Evolutionary conservation across 805 yeast species (phyloP).

Genomic region (Saccharomycopsis vini): DNA sequence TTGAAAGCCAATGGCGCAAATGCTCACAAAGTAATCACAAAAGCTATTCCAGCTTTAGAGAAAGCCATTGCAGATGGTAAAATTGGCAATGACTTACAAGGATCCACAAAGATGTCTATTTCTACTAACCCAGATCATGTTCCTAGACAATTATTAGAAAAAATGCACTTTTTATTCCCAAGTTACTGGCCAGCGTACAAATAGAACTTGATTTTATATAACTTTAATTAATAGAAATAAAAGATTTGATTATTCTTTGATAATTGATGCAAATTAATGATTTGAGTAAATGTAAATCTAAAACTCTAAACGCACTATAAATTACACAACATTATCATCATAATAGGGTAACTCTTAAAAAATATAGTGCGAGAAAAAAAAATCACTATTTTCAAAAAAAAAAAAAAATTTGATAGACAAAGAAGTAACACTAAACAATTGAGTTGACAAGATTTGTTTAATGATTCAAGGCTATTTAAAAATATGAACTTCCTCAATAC

Average conservation of each 20-base stretch:
- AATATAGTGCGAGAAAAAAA: too few species aligned
- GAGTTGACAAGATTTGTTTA: too few species aligned
- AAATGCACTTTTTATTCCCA: constrained; percentile 83
- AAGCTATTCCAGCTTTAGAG: constrained; percentile 59
- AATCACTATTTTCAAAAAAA: too few species aligned
- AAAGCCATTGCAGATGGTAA: constrained; percentile 47
- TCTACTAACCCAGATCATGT: constrained; percentile 70
- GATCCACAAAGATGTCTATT: constrained; percentile 73
- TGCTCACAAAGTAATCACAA: constrained; percentile 70
- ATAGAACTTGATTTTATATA: too few species aligned
- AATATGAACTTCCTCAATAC: not conserved
- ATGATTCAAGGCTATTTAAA: not conserved
- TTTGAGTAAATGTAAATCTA: too few species aligned
- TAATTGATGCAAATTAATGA: too few species aligned
- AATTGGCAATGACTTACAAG: constrained; percentile 63
- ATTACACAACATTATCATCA: too few species aligned
- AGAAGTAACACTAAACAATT: too few species aligned
- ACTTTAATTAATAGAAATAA: too few species aligned
- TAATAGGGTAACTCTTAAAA: too few species aligned
- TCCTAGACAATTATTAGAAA: constrained; percentile 60
- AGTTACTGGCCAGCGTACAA: constrained; percentile 64
- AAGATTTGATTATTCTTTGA: too few species aligned
- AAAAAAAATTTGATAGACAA: not conserved
- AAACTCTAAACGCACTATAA: too few species aligned
- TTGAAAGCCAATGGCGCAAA: constrained; percentile 79